phyloP scores from a whole-genome alignment of 768 basidiomycete species.

The Nidularia sp. region DNA sequence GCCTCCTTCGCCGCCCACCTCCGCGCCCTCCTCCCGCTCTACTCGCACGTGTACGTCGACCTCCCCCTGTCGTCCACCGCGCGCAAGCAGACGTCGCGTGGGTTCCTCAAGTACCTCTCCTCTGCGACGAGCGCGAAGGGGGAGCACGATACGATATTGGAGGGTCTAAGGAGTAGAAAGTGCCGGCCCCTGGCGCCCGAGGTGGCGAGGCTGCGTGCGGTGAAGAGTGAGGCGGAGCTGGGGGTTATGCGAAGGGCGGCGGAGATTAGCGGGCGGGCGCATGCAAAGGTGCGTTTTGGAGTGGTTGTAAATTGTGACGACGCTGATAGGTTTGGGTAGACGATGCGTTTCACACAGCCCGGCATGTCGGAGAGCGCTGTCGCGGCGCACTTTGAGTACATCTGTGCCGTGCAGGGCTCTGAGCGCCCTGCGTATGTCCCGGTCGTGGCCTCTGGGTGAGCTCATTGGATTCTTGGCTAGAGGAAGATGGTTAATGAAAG shows the following conservation, averaged over 20 bases:
- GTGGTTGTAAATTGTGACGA: neutral
- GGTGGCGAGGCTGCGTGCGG: slow-evolving; percentile 63
- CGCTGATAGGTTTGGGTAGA: slow-evolving; percentile 34
- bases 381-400: slow-evolving; percentile 85
- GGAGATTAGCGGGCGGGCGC: slow-evolving; percentile 81
- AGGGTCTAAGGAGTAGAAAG: slow-evolving; percentile 42
- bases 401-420: slow-evolving; percentile 74
- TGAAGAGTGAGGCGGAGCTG: slow-evolving; percentile 82
- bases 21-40: slow-evolving; percentile 44
- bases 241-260: slow-evolving; percentile 79
- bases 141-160: slow-evolving; percentile 56
- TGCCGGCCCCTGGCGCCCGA: slow-evolving; percentile 57
- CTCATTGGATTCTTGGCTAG: neutral
- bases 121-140: slow-evolving; percentile 17
- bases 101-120: slow-evolving; percentile 51
- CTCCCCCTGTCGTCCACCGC: slow-evolving; percentile 22
- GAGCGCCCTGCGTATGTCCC: slow-evolving; percentile 96
- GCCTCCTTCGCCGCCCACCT: slow-evolving; percentile 54
- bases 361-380: slow-evolving; percentile 36
- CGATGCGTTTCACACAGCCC: slow-evolving; percentile 71
- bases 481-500: no score
- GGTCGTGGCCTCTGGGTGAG: slow-evolving; percentile 91
- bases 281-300: slow-evolving; percentile 61
- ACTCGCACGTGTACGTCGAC: slow-evolving; percentile 52
- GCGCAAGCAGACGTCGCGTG: slow-evolving; percentile 32